These are phyloP conservation scores for Rhododendron ovatum DNA, from an alignment of 148 eudicot genomes.

Conservation along the genomic window DNA sequence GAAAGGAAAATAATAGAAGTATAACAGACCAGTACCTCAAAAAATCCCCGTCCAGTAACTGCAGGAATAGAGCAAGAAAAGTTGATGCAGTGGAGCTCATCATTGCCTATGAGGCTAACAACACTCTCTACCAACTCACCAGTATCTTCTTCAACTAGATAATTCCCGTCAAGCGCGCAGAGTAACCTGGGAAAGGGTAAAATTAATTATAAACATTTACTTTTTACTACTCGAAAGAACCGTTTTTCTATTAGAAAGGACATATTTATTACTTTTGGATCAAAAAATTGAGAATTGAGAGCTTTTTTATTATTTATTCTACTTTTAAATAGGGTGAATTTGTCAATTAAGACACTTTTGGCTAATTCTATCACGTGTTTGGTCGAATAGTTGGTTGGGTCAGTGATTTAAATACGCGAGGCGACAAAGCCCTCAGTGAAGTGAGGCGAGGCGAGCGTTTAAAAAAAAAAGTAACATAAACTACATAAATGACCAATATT, in stretches of 20 bases:
- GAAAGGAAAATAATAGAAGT: neutral
- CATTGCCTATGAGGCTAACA: neutral
- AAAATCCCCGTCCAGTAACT: constrained; percentile 3
- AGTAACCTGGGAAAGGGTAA: neutral
- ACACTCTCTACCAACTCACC: constrained; percentile 4
- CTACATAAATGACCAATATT: no score
- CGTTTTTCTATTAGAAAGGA: neutral
- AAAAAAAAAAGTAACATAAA: no score
- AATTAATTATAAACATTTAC: no score
- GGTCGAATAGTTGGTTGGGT: neutral
- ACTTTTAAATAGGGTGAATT: neutral
- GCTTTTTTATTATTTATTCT: neutral
- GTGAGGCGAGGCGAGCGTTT: no score
- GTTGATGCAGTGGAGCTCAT: neutral
- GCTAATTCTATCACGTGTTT: neutral
- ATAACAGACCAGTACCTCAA: constrained; percentile 33
- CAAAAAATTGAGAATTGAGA: neutral
- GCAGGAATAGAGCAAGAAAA: constrained; percentile 10
- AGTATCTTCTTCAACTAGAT: constrained; percentile 8
- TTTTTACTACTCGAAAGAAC: neutral
- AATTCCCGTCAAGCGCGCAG: constrained; percentile 5
- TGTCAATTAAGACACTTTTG: neutral
- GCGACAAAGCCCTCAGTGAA: no score
- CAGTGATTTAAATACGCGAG: no score
- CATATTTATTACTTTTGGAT: neutral